Percentiles rank a stretch among this genome's conserved stretches.
Evolutionary conservation across 208 protist species (phyloP).

Genomic region (Sergeia podlipaevii): DNA sequence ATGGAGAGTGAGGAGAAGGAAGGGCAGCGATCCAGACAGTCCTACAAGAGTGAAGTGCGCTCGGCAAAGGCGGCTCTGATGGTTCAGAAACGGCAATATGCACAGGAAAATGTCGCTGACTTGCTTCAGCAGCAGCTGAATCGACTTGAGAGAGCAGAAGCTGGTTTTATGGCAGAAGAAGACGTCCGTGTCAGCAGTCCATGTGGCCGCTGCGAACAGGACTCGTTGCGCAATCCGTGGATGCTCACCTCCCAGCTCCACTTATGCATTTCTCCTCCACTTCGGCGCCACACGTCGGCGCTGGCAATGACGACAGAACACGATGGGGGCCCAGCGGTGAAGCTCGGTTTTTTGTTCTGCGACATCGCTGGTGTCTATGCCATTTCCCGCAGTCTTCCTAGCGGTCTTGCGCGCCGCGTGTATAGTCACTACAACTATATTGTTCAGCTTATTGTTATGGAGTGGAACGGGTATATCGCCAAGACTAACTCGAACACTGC

Average conservation of each 20-base stretch:
- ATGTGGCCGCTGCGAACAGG: constrained; percentile 7
- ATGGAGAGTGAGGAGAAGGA: constrained; percentile 11
- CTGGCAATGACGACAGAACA: constrained; percentile 7
- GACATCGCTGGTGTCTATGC: constrained; percentile 20
- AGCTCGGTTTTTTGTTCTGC: constrained; percentile 56
- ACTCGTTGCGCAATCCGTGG: constrained; percentile 56
- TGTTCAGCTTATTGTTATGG: constrained; percentile 39
- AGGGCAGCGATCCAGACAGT: constrained; percentile 7
- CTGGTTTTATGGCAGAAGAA: constrained; percentile 48
- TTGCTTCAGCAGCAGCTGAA: constrained; percentile 54
- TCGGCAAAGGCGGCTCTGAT: constrained; percentile 36
- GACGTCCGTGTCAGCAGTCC: constrained; percentile 38
- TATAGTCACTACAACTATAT: constrained; percentile 71
- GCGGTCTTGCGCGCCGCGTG: constrained; percentile 27
- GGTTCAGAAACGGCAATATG: constrained; percentile 25
- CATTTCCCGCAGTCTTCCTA: constrained; percentile 19
- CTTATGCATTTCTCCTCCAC: constrained; percentile 6
- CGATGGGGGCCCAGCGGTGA: constrained; percentile 14
- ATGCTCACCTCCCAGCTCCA: constrained; percentile 28
- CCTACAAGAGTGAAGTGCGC: constrained; percentile 14
- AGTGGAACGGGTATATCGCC: constrained; percentile 47
- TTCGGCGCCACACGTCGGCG: constrained; percentile 12
- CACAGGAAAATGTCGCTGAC: constrained; percentile 49
- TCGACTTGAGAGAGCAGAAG: constrained; percentile 52
- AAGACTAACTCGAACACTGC: constrained; percentile 52